Evolutionary conservation across 441 rosid species (phyloP), one percentile per base, ranked within the genome.

Genomic region (Euphorbia schlechtendalii): DNA sequence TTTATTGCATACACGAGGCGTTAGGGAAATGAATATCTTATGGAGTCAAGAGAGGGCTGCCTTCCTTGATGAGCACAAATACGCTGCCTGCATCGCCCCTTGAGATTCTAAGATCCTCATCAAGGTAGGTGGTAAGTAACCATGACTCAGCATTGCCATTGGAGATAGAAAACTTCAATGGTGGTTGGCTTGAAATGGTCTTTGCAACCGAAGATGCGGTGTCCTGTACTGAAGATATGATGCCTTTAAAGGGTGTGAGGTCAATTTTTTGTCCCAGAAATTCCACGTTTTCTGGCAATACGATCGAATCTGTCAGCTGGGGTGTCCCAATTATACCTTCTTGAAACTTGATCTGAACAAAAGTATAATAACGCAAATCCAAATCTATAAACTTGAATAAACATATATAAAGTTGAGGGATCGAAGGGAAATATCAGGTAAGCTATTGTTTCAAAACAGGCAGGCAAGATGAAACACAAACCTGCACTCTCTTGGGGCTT

Each of bases 401-500:
- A n/a, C n/a, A n/a, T n/a, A n/a, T n/a, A n/a, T n/a, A n/a, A n/a
- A n/a, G n/a, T n/a, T n/a, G n/a, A n/a, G n/a, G n/a, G n/a, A n/a
- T n/a, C n/a, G n/a, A n/a, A n/a, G n/a, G 20, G 36, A 8, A 59
- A 10, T 4, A 6, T 18, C 21, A 56, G 17, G 28, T 27, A 56
- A 61, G 14, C 56, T 6, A 6, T n/a, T 28, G 22, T 27, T 45
- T 24, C 41, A 13, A 27, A 49, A 18, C 1, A 43, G 45, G 52
- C 27, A 49, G 32, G 22, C 32, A 34, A 18, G 59, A 14, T 21
- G 28, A 15, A 36, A 22, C 18, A 60, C 53, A 43, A 59, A 90
- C 99, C 96, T 90, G 97, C 63, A 94, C 99, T 0, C 95, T 86
- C 76, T 87, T 83, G 66, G 98, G 98, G 67, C 97, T 87, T 66